Base-by-base conservation (phyloP, 345 rosid species). In the Murraya koenigii region DNA sequence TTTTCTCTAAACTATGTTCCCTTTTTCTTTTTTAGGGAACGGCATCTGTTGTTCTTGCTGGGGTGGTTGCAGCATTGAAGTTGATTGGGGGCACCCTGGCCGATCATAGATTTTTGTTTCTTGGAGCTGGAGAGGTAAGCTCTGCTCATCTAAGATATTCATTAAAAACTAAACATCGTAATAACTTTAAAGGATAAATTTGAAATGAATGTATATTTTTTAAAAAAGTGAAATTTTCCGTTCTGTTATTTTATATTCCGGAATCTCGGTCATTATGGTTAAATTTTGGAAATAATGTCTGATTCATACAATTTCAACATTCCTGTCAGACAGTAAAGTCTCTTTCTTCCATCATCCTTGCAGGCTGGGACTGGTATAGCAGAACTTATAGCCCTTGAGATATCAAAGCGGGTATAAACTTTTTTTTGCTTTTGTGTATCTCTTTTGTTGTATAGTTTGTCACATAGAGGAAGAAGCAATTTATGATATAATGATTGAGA, bases 301-400 rank as follows among this genome's bases (percentile, higher is more conserved):
- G 19, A 1, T 79, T 38, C 64, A 14, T 49, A 14, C 25, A 32
- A 39, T 41, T 26, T 61, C 33, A 13, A 26, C 60, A 26, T 8
- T 61, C 59, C 30, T 20, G 10, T 44, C 33, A 41, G 35, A 49
- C 19, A 49, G 26, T 22, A 39, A 26, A 49, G 30, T 77, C 36
- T 15, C 33, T 65, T 58, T 63, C 68, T 47, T 47, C 23, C 38
- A 66, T 69, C 72, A 71, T 62, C 19, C 76, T 76, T 84, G 85
- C 84, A 96, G 98, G 99, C 98, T 80, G 99, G 99, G 71, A 96
- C 99, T 54, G 98, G 99, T 49, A 96, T 96, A 79, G 97, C 98
- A 66, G 97, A 94, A 74, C 98, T 96, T 71, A 92, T 94, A 80
- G 98, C 98, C 28, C 91, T 94, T 19, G 97, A 96, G 85, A 87